These are phyloP conservation scores for Rosa rugosa DNA, from an alignment of 306 rosid species.

Conservation along the genomic window DNA sequence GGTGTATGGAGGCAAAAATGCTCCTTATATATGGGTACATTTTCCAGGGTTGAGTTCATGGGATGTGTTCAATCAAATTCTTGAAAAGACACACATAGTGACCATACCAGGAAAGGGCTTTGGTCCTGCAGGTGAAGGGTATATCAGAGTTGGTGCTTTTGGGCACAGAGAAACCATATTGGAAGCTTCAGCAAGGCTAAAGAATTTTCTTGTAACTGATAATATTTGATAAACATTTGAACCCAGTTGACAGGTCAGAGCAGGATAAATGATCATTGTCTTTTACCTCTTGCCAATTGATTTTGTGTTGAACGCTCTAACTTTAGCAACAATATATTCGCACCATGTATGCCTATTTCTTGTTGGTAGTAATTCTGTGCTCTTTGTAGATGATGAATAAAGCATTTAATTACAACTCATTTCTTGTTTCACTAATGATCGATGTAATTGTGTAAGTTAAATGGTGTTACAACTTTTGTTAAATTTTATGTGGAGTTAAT, in stretches of 20 bases:
- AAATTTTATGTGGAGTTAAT: too few species aligned
- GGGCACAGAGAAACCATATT: constrained; percentile 45
- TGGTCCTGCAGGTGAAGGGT: constrained; percentile 72
- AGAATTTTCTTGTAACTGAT: constrained; percentile 10
- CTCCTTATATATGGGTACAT: constrained; percentile 68
- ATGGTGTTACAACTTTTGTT: too few species aligned
- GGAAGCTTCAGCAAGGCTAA: constrained; percentile 57
- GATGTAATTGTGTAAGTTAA: too few species aligned
- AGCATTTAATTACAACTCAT: too few species aligned
- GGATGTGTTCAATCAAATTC: constrained; percentile 55
- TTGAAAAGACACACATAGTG: constrained; percentile 50
- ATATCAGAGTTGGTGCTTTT: constrained; percentile 56
- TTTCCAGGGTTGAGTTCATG: constrained; percentile 64
- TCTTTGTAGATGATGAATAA: too few species aligned
- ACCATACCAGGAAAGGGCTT: constrained; percentile 72
- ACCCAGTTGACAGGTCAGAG: not conserved
- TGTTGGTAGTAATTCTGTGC: too few species aligned
- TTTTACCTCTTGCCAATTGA: not conserved
- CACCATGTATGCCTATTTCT: too few species aligned
- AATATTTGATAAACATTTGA: not conserved
- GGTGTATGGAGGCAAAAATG: constrained; percentile 62
- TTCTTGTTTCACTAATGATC: too few species aligned
- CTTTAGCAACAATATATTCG: not conserved
- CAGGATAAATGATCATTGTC: not conserved
- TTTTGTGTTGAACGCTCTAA: not conserved